Evolutionary conservation across 2,329 filamentous ascomycete genomes (phyloP).

Genomic region (Metarhizium robertsii): DNA sequence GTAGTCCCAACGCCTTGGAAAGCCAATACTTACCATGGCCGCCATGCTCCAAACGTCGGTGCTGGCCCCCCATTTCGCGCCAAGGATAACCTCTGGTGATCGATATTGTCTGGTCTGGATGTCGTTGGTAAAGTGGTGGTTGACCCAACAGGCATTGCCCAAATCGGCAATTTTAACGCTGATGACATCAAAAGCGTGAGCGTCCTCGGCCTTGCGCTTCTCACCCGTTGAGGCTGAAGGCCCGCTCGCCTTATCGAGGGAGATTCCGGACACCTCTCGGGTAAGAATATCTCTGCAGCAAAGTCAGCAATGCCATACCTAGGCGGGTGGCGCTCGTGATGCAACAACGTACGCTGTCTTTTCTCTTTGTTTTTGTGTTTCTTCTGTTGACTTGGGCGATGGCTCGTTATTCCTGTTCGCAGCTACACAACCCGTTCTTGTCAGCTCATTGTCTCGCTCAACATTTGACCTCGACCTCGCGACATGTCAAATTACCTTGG

Average conservation of each 20-base stretch:
- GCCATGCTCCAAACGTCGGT: slow-evolving; percentile 99
- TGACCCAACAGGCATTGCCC: slow-evolving; percentile 97
- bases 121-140: slow-evolving; percentile 98
- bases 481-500: slow-evolving; percentile 49
- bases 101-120: slow-evolving; percentile 97
- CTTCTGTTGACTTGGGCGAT: slow-evolving; percentile 45
- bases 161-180: slow-evolving; percentile 98
- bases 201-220: slow-evolving; percentile 53
- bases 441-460: background rate
- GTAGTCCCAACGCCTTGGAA: background rate
- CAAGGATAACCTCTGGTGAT: slow-evolving; percentile 93
- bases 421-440: slow-evolving; percentile 12
- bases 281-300: slow-evolving; percentile 68
- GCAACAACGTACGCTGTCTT: slow-evolving; percentile 71
- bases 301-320: slow-evolving; percentile 5
- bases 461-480: background rate
- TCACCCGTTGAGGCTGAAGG: slow-evolving; percentile 46
- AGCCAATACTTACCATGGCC: slow-evolving; percentile 65
- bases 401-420: slow-evolving; percentile 29
- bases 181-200: slow-evolving; percentile 60
- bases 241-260: slow-evolving; percentile 63
- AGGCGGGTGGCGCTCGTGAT: background rate
- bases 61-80: slow-evolving; percentile 97
- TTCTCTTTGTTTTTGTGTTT: slow-evolving; percentile 74
- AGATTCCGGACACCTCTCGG: slow-evolving; percentile 89